Evolutionary conservation across 139 green algal species (phyloP).

Genomic region (Haematococcus sp.): DNA sequence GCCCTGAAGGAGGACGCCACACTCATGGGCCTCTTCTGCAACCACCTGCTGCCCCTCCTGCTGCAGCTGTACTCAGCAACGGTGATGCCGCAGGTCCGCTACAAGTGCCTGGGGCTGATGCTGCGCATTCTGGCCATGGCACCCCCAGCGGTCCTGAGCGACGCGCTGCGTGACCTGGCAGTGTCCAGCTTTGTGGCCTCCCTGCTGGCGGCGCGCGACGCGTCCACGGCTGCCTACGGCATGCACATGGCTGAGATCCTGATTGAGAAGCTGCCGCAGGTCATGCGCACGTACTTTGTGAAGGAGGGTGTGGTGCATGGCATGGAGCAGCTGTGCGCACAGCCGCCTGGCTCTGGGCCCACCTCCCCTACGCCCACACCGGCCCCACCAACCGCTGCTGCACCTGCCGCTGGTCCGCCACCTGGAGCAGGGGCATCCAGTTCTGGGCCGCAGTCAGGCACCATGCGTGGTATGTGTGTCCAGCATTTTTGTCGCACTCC

Average conservation of each 20-base stretch:
- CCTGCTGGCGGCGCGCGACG: conserved; percentile 75
- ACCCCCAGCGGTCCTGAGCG: conserved; percentile 49
- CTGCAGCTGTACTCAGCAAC: conserved; percentile 70
- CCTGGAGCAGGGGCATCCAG: background rate
- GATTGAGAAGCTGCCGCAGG: conserved; percentile 83
- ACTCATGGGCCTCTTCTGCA: conserved; percentile 54
- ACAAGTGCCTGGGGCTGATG: conserved; percentile 66
- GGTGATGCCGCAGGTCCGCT: conserved; percentile 58
- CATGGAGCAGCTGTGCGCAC: conserved; percentile 73
- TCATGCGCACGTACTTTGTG: conserved; percentile 75
- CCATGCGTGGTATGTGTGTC: background rate
- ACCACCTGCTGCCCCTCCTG: conserved; percentile 75
- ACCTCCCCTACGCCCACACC: conserved; percentile 4
- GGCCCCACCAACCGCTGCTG: background rate
- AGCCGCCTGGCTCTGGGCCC: background rate
- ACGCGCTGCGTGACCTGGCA: conserved; percentile 63
- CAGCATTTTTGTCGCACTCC: too few relatives aligned
- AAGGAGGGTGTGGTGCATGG: conserved; percentile 92
- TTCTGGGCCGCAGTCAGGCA: background rate
- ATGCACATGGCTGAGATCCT: conserved; percentile 80
- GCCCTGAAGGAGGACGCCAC: conserved; percentile 60
- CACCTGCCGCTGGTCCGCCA: conserved; percentile 3
- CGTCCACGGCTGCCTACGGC: conserved; percentile 25
- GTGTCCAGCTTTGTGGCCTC: conserved; percentile 79
- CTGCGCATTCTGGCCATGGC: conserved; percentile 69